These are phyloP conservation scores for Glebionis coronaria DNA, from an alignment of 129 eudicot species.

Conservation along the genomic window DNA sequence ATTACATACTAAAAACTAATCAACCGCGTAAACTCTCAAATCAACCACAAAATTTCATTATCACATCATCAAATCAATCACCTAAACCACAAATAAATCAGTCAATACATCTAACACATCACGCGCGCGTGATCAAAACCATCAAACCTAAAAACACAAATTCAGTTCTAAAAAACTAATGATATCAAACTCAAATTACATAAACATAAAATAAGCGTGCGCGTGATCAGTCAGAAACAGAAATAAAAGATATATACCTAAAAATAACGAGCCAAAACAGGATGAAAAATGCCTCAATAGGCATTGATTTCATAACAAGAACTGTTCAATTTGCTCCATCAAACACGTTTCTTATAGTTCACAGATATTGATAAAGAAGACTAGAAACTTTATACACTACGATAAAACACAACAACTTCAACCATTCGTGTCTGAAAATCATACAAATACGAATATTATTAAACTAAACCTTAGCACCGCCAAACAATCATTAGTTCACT, in stretches of 20 bases:
- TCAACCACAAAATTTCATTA: neutral
- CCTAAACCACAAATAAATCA: neutral
- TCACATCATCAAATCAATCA: neutral
- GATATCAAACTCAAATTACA: neutral
- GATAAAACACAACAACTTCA: too few species aligned
- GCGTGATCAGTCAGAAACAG: too few species aligned
- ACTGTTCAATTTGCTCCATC: too few species aligned
- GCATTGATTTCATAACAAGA: too few species aligned
- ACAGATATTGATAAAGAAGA: too few species aligned
- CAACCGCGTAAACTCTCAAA: slow-evolving; percentile 10
- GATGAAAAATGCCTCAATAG: too few species aligned
- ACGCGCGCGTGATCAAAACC: neutral
- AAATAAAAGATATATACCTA: neutral
- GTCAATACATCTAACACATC: neutral
- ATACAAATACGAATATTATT: neutral
- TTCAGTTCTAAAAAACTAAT: neutral
- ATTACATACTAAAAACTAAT: slow-evolving; percentile 7
- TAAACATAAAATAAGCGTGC: too few species aligned
- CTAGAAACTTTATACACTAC: too few species aligned
- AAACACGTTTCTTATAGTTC: too few species aligned
- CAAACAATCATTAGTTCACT: too few species aligned
- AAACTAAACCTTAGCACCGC: neutral
- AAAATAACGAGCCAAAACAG: neutral
- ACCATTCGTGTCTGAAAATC: too few species aligned
- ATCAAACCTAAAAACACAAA: neutral